Percentiles rank a stretch among this genome's conserved stretches.
Evolutionary conservation across 495 filamentous ascomycete species (phyloP).

Genomic region (Aspergillus taichungensis): DNA sequence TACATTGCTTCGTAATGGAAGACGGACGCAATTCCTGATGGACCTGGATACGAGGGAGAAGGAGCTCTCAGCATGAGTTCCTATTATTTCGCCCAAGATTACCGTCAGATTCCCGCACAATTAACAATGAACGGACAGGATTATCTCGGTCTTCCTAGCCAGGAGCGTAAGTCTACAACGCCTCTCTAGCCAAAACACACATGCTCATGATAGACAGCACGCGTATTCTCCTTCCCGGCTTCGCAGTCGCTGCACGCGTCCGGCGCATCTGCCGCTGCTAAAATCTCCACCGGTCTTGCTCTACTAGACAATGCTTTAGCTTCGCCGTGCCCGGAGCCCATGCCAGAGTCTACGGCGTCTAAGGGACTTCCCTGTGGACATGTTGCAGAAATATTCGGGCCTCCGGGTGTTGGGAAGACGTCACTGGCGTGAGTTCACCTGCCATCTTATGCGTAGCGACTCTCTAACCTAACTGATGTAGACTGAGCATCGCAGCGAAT

Average conservation of each 20-base stretch:
- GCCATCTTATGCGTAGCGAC: not conserved
- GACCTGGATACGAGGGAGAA: too few relatives aligned
- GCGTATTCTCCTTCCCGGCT: conserved; percentile 80
- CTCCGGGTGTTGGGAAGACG: conserved; percentile 83
- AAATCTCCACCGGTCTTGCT: conserved; percentile 58
- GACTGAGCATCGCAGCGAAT: conserved; percentile 59
- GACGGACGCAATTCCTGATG: not conserved
- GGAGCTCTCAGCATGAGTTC: too few relatives aligned
- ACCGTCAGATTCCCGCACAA: conserved; percentile 4
- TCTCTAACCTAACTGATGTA: conserved; percentile 21
- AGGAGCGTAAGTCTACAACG: conserved; percentile 17
- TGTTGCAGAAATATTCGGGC: conserved; percentile 83
- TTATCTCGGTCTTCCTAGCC: conserved; percentile 22
- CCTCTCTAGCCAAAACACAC: not conserved
- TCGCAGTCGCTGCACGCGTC: conserved; percentile 70
- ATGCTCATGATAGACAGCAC: conserved; percentile 19
- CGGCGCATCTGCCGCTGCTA: conserved; percentile 34
- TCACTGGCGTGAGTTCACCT: conserved; percentile 54
- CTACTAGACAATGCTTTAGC: conserved; percentile 50
- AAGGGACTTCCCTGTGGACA: conserved; percentile 61
- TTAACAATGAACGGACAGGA: conserved; percentile 19
- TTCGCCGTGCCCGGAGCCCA: conserved; percentile 4
- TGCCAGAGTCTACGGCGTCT: not conserved
- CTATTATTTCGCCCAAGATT: too few relatives aligned
- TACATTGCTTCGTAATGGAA: too few relatives aligned